Evolutionary conservation across 495 filamentous ascomycete genomes (phyloP), one percentile per base, ranked within the genome.

Genomic region (Baudoinia panamericana): DNA sequence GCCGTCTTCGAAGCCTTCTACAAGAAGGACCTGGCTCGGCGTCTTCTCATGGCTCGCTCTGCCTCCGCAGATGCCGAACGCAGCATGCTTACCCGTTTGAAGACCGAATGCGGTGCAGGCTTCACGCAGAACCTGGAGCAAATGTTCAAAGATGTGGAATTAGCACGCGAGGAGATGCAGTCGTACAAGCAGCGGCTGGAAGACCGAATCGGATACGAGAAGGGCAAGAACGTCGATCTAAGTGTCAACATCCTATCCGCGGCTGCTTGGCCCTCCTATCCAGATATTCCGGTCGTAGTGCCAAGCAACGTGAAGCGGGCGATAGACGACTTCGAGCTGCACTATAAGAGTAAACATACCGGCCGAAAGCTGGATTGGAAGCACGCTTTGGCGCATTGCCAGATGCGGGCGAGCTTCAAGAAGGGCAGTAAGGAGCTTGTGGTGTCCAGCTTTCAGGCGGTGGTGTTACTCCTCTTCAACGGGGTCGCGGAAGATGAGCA

Each of bases 1-100:
- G 86, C 86, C 28, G 85, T 94, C 0, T 99, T 99, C 51, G 90
- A 96, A 52, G 90, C 86, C 4, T 96, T 99, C 53, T 99, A 99
- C 68, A 96, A 96, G 68, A 90, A 84, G 43, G 88, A 94, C 54
- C 75, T 99, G 33, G 87, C 92, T 1, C 72, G 84, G 6, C 73
- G 90, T 20, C 65, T 99, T 17, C 66, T 99, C 28, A 82, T 96
- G 78, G 79, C 76, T 22, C 74, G 87, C 45, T 93, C 84, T 55
- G 90, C 90, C 9, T 93, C 83, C 53, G 78, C 83, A 15, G 92
- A 96, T 63, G 88, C 90, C 0, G 90, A 99, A 62, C 74, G 84
- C 45, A 92, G 79, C 63, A 99, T 96, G 92, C 69, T 96, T 20
- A 60, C 80, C 19, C 78, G 87, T 48, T 64, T 99, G 39, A 93